Evolutionary conservation across 352 stramenopile species (phyloP), one percentile per base, ranked within the genome.

Genomic region (Globisporangium abappressorium): DNA sequence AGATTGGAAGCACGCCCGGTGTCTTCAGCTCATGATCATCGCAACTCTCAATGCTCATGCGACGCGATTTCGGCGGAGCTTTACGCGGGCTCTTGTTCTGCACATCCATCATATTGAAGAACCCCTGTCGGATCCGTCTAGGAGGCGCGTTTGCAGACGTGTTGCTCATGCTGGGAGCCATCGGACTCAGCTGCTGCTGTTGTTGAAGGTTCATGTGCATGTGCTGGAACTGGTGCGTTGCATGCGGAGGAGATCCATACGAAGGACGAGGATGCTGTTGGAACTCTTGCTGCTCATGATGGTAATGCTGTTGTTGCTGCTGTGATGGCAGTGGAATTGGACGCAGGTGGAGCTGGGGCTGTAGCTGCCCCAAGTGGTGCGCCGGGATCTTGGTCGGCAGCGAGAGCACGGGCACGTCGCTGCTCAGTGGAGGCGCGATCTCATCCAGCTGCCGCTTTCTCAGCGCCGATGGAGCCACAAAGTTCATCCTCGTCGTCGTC

Each of bases 61-160:
- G 53, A 14, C 66, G 66, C 12, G 38, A 18, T 53, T 58, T 64
- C 22, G 41, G 36, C 8, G 65, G 36, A 11, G 65, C 38, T 54
- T 70, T 62, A 6, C 53, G 38, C 9, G 65, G 65, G 34, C 65
- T 70, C 28, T 66, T 70, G 38, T 65, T 60, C 30, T 70, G 65
- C 20, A 57, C 65, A 53, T 70, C 65, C 26, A 66, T 53, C 18
- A 62, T 38, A n/a, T 51, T 60, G 36, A 62, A 51, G 22, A 36
- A 28, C 28, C 36, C 34, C 24, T 60, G 18, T 12, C 57, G 47
- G 15, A 51, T 20, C 12, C 58, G 26, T 15, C 57, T 57, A 12
- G 57, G 34, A 1, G 47, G 34, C n/a, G 28, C 47, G 18, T 65
- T 57, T 5, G 57, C 65, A 6, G 57, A 49, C 5, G 66, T 71